phyloP scores from a whole-genome alignment of 352 stramenopile genomes.

The Albugo candida region DNA sequence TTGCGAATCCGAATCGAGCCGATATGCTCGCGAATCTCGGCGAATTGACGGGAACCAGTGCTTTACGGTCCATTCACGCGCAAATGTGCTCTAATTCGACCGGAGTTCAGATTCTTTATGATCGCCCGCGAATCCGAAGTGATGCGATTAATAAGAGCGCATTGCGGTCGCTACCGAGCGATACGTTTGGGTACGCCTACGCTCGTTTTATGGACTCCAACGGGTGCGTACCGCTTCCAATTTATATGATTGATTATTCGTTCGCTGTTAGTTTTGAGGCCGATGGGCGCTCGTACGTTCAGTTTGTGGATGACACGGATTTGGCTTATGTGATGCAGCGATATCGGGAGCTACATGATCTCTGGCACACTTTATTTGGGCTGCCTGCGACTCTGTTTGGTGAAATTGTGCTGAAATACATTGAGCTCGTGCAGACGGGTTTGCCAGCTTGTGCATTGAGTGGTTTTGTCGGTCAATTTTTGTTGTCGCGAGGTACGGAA shows the following conservation, averaged over 20 bases:
- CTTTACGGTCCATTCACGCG: constrained; percentile 65
- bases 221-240: constrained; percentile 14
- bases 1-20: constrained; percentile 82
- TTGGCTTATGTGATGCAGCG: constrained; percentile 93
- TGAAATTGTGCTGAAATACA: constrained; percentile 93
- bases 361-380: constrained; percentile 90
- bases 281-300: constrained; percentile 61
- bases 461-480: constrained; percentile 77
- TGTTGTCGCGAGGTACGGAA: constrained; percentile 28
- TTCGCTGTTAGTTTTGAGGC: constrained; percentile 56
- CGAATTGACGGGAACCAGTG: constrained; percentile 82
- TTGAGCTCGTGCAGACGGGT: constrained; percentile 92
- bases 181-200: constrained; percentile 84
- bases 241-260: neutral
- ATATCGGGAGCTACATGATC: constrained; percentile 90
- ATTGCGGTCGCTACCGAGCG: constrained; percentile 37
- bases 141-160: constrained; percentile 48
- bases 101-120: constrained; percentile 73
- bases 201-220: constrained; percentile 80
- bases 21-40: constrained; percentile 91
- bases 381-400: constrained; percentile 89
- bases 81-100: constrained; percentile 76
- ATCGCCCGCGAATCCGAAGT: constrained; percentile 70
- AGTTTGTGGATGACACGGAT: constrained; percentile 84
- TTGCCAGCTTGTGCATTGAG: constrained; percentile 88